These are phyloP conservation scores for Aspergillus floridensis DNA, from an alignment of 2,329 filamentous ascomycete species.

Conservation along the genomic window DNA sequence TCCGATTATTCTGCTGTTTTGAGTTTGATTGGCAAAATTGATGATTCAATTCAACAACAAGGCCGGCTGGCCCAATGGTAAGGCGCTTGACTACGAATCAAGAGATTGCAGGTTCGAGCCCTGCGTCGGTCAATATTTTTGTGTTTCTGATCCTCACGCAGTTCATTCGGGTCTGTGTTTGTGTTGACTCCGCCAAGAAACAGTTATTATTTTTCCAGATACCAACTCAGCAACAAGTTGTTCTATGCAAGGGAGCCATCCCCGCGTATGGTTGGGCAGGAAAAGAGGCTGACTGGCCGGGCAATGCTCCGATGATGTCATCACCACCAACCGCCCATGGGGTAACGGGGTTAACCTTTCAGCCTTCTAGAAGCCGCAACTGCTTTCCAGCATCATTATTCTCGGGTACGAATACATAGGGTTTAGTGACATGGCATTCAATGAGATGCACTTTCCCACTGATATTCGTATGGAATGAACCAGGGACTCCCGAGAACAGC, in stretches of 20 bases:
- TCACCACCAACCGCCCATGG: background rate
- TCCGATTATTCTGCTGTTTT: conserved; percentile 7
- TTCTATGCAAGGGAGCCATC: background rate
- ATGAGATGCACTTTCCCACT: background rate
- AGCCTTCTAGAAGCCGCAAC: background rate
- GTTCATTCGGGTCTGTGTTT: background rate
- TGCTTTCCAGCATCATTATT: background rate
- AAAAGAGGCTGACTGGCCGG: background rate
- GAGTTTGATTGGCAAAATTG: rapidly evolving
- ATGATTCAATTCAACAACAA: conserved; percentile 11
- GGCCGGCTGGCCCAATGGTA: conserved; percentile 24
- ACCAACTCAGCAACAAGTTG: background rate
- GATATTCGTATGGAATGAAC: background rate
- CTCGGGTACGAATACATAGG: background rate
- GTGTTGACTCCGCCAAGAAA: background rate
- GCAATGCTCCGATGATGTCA: background rate
- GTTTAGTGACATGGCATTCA: background rate
- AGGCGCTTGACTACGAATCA: conserved; percentile 34
- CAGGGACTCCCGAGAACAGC: background rate
- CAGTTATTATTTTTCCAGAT: background rate
- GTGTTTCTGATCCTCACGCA: conserved; percentile 16
- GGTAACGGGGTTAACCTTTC: background rate
- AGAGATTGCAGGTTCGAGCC: conserved; percentile 51
- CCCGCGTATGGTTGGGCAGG: background rate
- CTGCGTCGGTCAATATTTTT: conserved; percentile 33